Conservation (phyloP, 2,329 filamentous ascomycete genomes). For the Cordyceps tenuipes region DNA sequence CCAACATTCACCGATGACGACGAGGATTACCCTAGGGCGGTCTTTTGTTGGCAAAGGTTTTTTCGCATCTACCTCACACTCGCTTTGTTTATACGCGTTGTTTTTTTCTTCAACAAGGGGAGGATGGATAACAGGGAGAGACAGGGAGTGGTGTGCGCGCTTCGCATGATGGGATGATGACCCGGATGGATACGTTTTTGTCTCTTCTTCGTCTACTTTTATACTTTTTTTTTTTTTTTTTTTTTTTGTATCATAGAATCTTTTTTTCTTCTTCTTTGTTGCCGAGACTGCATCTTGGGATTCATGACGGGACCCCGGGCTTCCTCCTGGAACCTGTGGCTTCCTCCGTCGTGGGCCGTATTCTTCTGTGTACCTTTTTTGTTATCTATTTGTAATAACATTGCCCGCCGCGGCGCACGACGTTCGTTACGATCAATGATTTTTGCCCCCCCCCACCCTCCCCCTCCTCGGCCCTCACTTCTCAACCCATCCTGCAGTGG, state of each 20-base stretch:
- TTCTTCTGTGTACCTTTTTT: background rate
- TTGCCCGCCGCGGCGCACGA: background rate
- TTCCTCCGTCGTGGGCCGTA: background rate
- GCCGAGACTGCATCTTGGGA: background rate
- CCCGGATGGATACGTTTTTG: background rate
- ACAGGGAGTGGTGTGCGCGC: background rate
- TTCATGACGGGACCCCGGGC: background rate
- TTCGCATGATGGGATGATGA: conserved; percentile 6
- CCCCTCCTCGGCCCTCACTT: no score
- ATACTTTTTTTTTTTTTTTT: background rate
- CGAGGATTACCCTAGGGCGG: background rate
- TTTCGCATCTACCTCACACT: conserved; percentile 4
- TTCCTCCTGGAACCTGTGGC: no score
- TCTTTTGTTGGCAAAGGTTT: background rate
- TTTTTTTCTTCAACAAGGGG: background rate
- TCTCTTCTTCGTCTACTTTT: background rate
- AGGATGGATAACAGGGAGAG: background rate
- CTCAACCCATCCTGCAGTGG: no score
- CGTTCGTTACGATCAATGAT: background rate
- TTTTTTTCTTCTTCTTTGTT: background rate
- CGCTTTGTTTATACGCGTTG: background rate
- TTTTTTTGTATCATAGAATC: background rate
- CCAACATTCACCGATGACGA: background rate
- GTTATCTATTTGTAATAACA: background rate
- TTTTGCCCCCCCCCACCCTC: no score